phyloP scores from a whole-genome alignment of 208 protist genomes.

The Vickermania spadyakhi region DNA sequence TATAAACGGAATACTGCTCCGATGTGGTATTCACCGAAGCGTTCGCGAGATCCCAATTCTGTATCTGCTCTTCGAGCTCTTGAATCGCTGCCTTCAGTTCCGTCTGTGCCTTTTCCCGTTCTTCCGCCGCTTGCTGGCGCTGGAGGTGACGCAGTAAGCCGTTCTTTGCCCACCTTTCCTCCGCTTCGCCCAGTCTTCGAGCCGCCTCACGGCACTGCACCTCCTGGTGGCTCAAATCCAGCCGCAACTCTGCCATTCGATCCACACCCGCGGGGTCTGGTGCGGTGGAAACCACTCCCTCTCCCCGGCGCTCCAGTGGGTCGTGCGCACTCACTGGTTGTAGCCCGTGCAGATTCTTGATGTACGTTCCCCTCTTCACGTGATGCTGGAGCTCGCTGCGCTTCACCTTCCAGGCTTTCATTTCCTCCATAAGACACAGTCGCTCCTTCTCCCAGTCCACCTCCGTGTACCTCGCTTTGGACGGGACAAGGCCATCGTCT shows the following conservation, averaged over 20 bases:
- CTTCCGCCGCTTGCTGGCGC: conserved; percentile 50
- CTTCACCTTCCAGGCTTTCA: conserved; percentile 16
- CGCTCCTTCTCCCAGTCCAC: conserved; percentile 47
- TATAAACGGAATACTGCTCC: not conserved
- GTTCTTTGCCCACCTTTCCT: not conserved
- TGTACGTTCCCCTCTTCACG: conserved; percentile 52
- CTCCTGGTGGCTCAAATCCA: conserved; percentile 9
- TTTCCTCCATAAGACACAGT: conserved; percentile 19
- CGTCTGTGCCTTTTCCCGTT: conserved; percentile 19
- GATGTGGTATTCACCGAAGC: conserved; percentile 6
- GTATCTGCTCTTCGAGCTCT: conserved; percentile 17
- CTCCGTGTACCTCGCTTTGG: not conserved
- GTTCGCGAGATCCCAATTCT: conserved; percentile 8
- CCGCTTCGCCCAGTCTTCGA: not conserved
- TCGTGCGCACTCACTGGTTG: conserved; percentile 15
- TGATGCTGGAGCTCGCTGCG: conserved; percentile 38
- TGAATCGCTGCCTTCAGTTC: conserved; percentile 28
- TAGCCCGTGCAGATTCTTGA: conserved; percentile 33
- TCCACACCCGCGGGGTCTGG: conserved; percentile 31
- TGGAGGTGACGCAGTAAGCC: conserved; percentile 4
- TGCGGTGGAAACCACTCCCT: conserved; percentile 6
- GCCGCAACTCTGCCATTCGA: conserved; percentile 22
- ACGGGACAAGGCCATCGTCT: not conserved
- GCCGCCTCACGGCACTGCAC: not conserved
- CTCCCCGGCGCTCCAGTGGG: conserved; percentile 15